Base-by-base conservation (phyloP, 129 eudicot species). In the Centella asiatica region DNA sequence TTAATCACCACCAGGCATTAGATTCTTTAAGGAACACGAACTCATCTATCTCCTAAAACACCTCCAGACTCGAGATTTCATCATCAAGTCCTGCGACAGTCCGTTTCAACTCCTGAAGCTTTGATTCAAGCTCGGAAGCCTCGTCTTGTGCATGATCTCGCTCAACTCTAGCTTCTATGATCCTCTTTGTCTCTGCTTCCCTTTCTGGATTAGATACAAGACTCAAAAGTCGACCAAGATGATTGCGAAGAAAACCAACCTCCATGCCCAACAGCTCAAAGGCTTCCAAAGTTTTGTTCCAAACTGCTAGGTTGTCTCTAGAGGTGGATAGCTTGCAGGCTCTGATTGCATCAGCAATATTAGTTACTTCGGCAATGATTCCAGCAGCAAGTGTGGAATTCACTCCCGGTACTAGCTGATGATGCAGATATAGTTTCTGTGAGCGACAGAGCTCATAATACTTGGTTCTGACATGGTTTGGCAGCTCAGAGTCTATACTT, bases 361-460 rank as follows among this genome's bases (percentile, higher is more conserved):
- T 62, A 5, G 72, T 54, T 22, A 67, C 61, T 54, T 72, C 74
- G 5, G 49, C 56, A 45, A 77, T 77, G 48, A 72, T 57, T 40
- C 77, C 82, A 4, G 71, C 74, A 39, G 66, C 70, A 23, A 77
- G 28, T 19, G 40, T 48, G 44, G 33, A 34, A 23, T 49, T 48
- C 13, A 71, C 29, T 62, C 52, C 49, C 11, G 52, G 31, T 19
- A 32, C 48, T 40, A 77, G 74, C 37, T 25, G 31, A 2, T 44
- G 57, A 48, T 72, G 82, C 6, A 77, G 68, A 18, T 45, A 48
- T 9, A 58, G 47, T 15, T 72, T 77, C 42, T 70, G 67, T 20
- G 11, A 37, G 57, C 54, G 37, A 62, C 74, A 78, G 32, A 78
- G 79, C 44, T 78, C 70, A 55, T 60, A 60, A 54, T 78, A 78